Evolutionary conservation across 352 stramenopile genomes (phyloP).

Genomic region (Peronospora belbahrii): DNA sequence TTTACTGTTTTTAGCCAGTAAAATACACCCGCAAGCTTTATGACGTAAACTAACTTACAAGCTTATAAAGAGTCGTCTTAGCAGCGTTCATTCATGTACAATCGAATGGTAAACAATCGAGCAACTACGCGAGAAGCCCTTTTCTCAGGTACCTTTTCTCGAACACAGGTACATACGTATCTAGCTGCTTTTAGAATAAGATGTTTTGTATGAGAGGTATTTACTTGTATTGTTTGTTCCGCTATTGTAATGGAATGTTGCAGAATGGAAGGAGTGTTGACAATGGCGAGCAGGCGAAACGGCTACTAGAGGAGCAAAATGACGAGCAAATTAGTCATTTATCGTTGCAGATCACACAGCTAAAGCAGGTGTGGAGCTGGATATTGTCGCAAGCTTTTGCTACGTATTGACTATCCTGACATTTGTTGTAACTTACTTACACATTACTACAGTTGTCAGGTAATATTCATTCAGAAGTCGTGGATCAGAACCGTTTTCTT

Average conservation of each 20-base stretch:
- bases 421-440: background rate
- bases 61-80: too few relatives aligned
- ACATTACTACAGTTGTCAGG: conserved; percentile 45
- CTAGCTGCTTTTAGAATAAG: background rate
- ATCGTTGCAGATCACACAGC: conserved; percentile 78
- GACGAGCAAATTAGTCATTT: conserved; percentile 85
- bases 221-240: background rate
- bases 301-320: conserved; percentile 80
- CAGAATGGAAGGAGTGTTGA: conserved; percentile 34
- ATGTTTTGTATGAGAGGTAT: background rate
- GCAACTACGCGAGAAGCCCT: conserved; percentile 49
- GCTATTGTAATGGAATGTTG: background rate
- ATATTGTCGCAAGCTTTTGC: background rate
- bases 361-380: conserved; percentile 56
- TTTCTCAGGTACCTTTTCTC: conserved; percentile 50
- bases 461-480: conserved; percentile 72
- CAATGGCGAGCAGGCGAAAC: conserved; percentile 70
- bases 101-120: conserved; percentile 60
- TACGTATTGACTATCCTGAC: background rate
- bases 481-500: conserved; percentile 78
- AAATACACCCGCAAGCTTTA: too few relatives aligned
- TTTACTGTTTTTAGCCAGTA: too few relatives aligned
- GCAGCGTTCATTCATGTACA: conserved; percentile 54
- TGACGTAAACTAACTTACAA: too few relatives aligned
- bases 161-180: conserved; percentile 48